Evolutionary conservation across 257 asterid genomes (phyloP).

Genomic region (Mentha longifolia): DNA sequence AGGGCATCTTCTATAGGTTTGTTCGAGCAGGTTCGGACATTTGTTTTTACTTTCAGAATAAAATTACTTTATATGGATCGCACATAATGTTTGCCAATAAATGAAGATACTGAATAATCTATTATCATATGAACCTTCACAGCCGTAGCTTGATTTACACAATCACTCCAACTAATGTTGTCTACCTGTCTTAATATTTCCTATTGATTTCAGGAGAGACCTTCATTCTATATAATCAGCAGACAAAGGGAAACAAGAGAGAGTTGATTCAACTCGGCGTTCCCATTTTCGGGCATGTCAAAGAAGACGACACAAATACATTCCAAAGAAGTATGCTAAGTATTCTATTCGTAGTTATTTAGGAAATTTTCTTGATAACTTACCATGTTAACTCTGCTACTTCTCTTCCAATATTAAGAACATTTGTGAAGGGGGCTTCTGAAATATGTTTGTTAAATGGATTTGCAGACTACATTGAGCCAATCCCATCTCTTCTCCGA

Average conservation of each 20-base stretch:
- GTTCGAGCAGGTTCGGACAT: constrained; percentile 78
- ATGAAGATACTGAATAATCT: constrained; percentile 21
- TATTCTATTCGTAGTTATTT: background rate
- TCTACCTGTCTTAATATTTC: constrained; percentile 17
- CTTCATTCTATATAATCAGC: constrained; percentile 87
- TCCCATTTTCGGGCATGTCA: constrained; percentile 79
- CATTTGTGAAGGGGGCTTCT: too few species aligned
- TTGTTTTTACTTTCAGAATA: constrained; percentile 45
- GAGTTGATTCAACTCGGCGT: constrained; percentile 95
- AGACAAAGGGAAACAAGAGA: constrained; percentile 87
- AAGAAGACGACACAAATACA: constrained; percentile 54
- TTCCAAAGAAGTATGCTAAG: constrained; percentile 55
- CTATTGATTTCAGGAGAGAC: constrained; percentile 75
- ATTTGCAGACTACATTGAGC: constrained; percentile 69
- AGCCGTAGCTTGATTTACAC: constrained; percentile 14
- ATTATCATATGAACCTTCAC: constrained; percentile 7
- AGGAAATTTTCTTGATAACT: background rate
- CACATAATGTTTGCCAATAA: constrained; percentile 28
- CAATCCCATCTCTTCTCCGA: constrained; percentile 82
- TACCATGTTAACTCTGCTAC: background rate
- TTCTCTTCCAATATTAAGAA: background rate
- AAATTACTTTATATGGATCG: constrained; percentile 35
- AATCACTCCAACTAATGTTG: constrained; percentile 16
- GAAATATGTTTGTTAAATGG: background rate
- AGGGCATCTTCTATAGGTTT: constrained; percentile 74